A percentile compares a stretch with the other conserved stretches of the same genome.
Conservation (phyloP, 2,329 filamentous ascomycete species). For the Neobulgaria alba region DNA sequence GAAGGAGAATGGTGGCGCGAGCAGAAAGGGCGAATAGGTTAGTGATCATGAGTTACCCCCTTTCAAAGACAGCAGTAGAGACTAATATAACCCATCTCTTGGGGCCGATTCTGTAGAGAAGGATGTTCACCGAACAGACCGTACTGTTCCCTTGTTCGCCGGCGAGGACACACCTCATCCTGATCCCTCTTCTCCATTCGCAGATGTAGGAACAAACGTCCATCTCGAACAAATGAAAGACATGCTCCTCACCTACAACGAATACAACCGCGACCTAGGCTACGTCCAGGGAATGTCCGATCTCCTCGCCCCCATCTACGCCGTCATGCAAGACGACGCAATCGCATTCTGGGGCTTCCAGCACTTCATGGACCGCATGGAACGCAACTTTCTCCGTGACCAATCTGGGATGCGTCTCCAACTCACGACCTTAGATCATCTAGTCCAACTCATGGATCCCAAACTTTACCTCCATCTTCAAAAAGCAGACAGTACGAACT, state of each 20-base stretch:
- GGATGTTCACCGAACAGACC: conserved; percentile 94
- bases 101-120: conserved; percentile 64
- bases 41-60: conserved; percentile 28
- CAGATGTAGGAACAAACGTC: conserved; percentile 86
- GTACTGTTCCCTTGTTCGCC: conserved; percentile 87
- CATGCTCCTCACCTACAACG: conserved; percentile 97
- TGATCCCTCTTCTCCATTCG: conserved; percentile 91
- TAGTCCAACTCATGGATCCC: conserved; percentile 94
- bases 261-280: conserved; percentile 90
- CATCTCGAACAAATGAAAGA: conserved; percentile 99
- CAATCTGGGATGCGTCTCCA: conserved; percentile 95
- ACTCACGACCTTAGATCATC: conserved; percentile 81
- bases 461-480: conserved; percentile 87
- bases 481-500: conserved; percentile 89
- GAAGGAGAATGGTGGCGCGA: conserved; percentile 95
- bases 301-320: conserved; percentile 89
- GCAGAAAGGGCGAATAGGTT: conserved; percentile 88
- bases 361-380: conserved; percentile 96
- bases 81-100: conserved; percentile 40
- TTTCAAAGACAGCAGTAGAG: conserved; percentile 9
- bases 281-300: conserved; percentile 99
- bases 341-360: conserved; percentile 96
- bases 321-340: conserved; percentile 94
- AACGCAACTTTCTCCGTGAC: conserved; percentile 90
- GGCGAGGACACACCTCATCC: conserved; percentile 96